These are phyloP conservation scores for Fusarium sp. DNA, from an alignment of 2,329 filamentous ascomycete genomes.

Conservation along the genomic window DNA sequence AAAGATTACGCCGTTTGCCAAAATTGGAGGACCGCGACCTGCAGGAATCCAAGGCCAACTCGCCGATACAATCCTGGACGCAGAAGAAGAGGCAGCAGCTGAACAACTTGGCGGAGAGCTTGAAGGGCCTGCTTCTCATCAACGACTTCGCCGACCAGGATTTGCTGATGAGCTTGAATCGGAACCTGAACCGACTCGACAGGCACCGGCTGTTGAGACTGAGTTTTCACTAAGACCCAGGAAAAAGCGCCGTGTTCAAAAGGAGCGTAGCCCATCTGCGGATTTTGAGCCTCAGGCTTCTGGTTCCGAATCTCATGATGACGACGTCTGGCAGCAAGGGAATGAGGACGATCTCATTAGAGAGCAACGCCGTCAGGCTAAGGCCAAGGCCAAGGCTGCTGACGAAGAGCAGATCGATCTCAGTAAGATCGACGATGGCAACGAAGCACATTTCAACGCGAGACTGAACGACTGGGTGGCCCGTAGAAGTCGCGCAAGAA, in stretches of 20 bases:
- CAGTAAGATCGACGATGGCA: constrained; percentile 83
- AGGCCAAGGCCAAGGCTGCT: constrained; percentile 50
- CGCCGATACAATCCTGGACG: constrained; percentile 82
- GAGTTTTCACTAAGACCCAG: constrained; percentile 70
- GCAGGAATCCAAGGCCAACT: constrained; percentile 75
- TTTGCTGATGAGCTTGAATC: constrained; percentile 61
- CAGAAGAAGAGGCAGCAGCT: constrained; percentile 74
- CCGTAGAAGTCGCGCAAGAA: constrained; percentile 55
- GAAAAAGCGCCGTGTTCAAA: constrained; percentile 62
- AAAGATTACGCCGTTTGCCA: constrained; percentile 96
- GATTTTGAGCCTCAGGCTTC: constrained; percentile 57
- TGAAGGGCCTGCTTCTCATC: constrained; percentile 72
- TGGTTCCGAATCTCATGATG: constrained; percentile 49
- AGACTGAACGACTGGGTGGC: constrained; percentile 81
- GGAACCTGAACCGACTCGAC: constrained; percentile 27
- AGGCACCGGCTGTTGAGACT: constrained; percentile 50
- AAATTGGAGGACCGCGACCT: constrained; percentile 73
- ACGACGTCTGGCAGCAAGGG: constrained; percentile 52
- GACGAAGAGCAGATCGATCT: constrained; percentile 60
- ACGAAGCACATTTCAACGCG: constrained; percentile 81
- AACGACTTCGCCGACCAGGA: constrained; percentile 77
- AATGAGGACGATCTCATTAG: constrained; percentile 54
- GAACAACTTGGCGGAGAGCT: constrained; percentile 54
- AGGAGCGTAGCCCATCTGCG: constrained; percentile 55
- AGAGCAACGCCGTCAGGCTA: constrained; percentile 55